These are phyloP conservation scores for Lachnellula suecica DNA, from an alignment of 2,329 filamentous ascomycete genomes.

Conservation along the genomic window DNA sequence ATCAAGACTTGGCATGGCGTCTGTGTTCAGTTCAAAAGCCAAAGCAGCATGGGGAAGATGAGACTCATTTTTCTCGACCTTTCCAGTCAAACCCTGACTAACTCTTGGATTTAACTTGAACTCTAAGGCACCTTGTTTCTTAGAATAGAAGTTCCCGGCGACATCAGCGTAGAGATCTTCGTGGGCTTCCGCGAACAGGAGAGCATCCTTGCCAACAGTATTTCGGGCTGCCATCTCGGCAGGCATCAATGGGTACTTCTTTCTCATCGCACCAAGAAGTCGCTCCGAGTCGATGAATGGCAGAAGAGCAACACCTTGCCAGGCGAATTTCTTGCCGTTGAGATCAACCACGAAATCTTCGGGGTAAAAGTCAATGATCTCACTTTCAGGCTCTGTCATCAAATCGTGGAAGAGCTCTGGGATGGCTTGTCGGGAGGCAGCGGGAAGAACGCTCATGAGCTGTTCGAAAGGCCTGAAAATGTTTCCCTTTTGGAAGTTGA, in stretches of 20 bases:
- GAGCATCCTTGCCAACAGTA: slow-evolving; percentile 72
- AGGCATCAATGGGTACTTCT: slow-evolving; percentile 77
- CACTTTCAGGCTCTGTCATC: slow-evolving; percentile 84
- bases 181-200: slow-evolving; percentile 82
- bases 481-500: slow-evolving; percentile 79
- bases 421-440: slow-evolving; percentile 87
- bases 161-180: slow-evolving; percentile 80
- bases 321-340: slow-evolving; percentile 97
- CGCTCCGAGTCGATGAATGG: slow-evolving; percentile 95
- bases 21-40: slow-evolving; percentile 72
- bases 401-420: slow-evolving; percentile 85
- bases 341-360: slow-evolving; percentile 90
- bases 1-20: slow-evolving; percentile 73
- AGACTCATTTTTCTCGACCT: slow-evolving; percentile 75
- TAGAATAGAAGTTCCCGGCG: slow-evolving; percentile 84
- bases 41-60: slow-evolving; percentile 84
- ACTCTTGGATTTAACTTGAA: slow-evolving; percentile 72
- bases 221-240: slow-evolving; percentile 79
- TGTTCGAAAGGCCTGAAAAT: slow-evolving; percentile 95
- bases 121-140: slow-evolving; percentile 68
- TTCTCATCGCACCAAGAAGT: slow-evolving; percentile 77
- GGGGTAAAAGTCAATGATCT: slow-evolving; percentile 97
- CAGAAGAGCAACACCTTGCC: slow-evolving; percentile 91
- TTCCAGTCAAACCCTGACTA: slow-evolving; percentile 77
- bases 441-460: slow-evolving; percentile 95